Evolutionary conservation across 1,139 yeast genomes (phyloP).

Genomic region (Oligophagozyma castellii): DNA sequence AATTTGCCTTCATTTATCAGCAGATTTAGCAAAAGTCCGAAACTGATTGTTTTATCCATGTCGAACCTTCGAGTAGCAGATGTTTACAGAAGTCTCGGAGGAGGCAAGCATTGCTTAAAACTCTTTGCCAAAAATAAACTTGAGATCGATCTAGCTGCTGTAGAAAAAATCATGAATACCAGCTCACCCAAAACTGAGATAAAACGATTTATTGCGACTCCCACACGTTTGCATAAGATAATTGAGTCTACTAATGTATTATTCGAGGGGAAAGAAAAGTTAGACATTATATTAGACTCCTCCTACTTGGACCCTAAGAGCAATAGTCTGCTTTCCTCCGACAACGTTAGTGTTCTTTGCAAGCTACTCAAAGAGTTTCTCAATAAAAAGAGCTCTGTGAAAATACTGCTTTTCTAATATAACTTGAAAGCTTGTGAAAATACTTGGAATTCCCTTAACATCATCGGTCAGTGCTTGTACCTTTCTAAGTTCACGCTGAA

Average conservation of each 20-base stretch:
- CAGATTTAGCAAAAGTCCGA: conserved; percentile 21
- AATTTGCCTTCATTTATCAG: conserved; percentile 17
- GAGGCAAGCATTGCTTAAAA: conserved; percentile 37
- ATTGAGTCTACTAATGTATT: conserved; percentile 30
- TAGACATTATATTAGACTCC: conserved; percentile 45
- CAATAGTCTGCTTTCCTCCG: conserved; percentile 18
- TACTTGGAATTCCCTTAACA: no score
- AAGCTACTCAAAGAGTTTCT: conserved; percentile 16
- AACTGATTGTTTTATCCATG: conserved; percentile 18
- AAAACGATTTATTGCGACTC: conserved; percentile 39
- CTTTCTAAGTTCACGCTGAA: no score
- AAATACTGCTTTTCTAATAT: conserved; percentile 18
- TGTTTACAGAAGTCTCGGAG: conserved; percentile 31
- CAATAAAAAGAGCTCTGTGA: conserved; percentile 24
- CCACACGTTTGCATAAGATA: conserved; percentile 42
- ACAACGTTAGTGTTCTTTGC: conserved; percentile 16
- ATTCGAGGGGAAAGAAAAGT: conserved; percentile 36
- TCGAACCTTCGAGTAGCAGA: conserved; percentile 26
- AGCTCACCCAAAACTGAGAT: conserved; percentile 6
- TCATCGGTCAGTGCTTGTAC: no score
- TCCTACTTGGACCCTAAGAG: conserved; percentile 45
- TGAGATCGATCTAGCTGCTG: conserved; percentile 37
- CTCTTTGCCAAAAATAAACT: conserved; percentile 51
- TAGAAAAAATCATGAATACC: conserved; percentile 12
- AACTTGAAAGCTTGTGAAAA: neutral